Base-by-base conservation (phyloP, 2,329 filamentous ascomycete species). In the Penicillium paneum region DNA sequence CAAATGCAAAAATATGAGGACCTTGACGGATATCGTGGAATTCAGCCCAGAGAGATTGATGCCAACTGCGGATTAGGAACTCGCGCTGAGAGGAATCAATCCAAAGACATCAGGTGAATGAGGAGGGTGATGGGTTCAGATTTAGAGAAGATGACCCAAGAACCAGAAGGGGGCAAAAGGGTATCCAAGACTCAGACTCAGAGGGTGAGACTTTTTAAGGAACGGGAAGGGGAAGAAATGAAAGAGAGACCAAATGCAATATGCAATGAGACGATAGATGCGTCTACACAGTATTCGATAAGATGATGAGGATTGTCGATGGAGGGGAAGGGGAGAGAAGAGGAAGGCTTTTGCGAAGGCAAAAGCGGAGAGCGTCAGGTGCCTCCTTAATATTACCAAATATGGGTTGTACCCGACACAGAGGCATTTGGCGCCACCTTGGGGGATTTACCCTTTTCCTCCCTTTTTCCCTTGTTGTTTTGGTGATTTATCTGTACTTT, bases 341-440 rank as follows among this genome's bases (percentile, higher is more conserved):
- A 60, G 34, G 40, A 53, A 56, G 60, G 45, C 45, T 47, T 48
- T 49, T 52, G 50, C 50, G 44, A 63, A 57, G 61, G 61, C 55
- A 57, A 63, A 65, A 64, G 62, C 62, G 63, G 62, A 64, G 63
- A 63, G 63, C 60, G 63, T 65, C 63, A 65, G 63, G 63, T 65
- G 62, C 60, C 63, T 64, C 62, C 60, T 63, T 63, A 64, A 63
- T 65, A 64, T 64, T 65, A 63, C 57, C 28, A 42, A 48, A 59
- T 57, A 56, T 51, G 57, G 56, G 48, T 52, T 57, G 50, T 48
- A 60, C 45, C 45, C 45, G 26, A 57, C 56, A 57, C 29, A 57
- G 56, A 28, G 24, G 24, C 58, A 64, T 58, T 56, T 54, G 54
- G 43, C 55, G 58, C 52, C 52, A 55, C 53, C 52, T 55, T 54